phyloP scores from a whole-genome alignment of 495 filamentous ascomycete species.

The Hyaloscypha variabilis region DNA sequence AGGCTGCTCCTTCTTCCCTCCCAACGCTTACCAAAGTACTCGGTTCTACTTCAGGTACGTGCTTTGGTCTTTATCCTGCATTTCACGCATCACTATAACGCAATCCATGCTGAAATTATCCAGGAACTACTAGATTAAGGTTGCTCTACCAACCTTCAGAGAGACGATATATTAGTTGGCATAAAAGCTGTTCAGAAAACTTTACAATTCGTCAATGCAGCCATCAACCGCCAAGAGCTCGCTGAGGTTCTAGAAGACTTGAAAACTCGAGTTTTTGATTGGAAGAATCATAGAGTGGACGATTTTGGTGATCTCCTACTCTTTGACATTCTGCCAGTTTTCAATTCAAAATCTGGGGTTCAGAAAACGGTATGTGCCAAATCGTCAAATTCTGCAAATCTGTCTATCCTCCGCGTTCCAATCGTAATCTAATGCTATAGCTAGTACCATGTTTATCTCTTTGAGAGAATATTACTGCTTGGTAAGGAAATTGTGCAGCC shows the following conservation, averaged over 20 bases:
- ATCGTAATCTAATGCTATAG: background rate
- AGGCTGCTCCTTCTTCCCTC: constrained; percentile 2
- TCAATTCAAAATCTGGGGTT: background rate
- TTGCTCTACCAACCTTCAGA: background rate
- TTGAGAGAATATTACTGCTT: background rate
- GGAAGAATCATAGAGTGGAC: background rate
- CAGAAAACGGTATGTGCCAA: background rate
- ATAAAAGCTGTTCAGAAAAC: background rate
- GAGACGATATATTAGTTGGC: background rate
- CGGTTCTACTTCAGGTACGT: constrained; percentile 6
- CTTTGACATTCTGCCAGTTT: background rate
- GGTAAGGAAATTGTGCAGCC: background rate
- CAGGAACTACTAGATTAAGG: background rate
- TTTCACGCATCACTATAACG: background rate
- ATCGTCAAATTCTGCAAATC: background rate
- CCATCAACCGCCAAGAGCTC: constrained; percentile 3
- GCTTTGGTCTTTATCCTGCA: background rate
- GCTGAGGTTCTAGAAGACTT: background rate
- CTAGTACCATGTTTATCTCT: constrained; percentile 10
- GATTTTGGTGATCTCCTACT: constrained; percentile 1
- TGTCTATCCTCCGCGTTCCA: background rate
- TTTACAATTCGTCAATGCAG: background rate
- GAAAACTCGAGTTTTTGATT: background rate
- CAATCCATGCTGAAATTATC: background rate
- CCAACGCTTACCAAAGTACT: constrained; percentile 5